Conservation (phyloP, 805 yeast species). For the Kodamaea hsintzibuensis region DNA sequence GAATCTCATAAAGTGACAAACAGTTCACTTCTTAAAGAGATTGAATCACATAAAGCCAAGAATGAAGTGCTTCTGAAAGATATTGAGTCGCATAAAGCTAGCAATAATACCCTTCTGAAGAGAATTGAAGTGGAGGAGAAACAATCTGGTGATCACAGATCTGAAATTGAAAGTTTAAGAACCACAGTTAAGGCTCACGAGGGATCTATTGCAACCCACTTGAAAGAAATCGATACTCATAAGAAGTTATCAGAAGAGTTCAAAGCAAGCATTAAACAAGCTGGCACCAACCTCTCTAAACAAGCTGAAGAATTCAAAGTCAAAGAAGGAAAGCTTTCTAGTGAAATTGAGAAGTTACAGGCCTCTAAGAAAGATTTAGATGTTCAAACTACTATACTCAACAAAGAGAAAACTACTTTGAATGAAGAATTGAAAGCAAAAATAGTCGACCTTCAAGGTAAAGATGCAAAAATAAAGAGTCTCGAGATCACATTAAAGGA, state of each 20-base stretch:
- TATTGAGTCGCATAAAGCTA: background rate
- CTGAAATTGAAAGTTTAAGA: background rate
- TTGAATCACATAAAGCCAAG: background rate
- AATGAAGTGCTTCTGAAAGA: background rate
- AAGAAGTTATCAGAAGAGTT: background rate
- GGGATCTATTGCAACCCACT: background rate
- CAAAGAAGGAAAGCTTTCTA: background rate
- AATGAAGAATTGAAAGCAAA: background rate
- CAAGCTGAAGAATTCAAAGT: background rate
- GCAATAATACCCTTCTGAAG: background rate
- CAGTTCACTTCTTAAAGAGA: background rate
- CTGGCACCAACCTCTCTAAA: background rate
- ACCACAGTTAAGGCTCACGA: background rate
- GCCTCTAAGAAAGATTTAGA: background rate
- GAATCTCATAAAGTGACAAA: background rate
- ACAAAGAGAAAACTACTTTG: background rate
- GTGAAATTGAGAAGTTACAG: background rate
- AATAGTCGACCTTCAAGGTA: background rate
- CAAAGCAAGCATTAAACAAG: background rate
- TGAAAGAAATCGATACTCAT: conserved; percentile 1
- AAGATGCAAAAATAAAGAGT: background rate
- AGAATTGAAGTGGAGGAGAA: background rate
- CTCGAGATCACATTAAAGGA: background rate
- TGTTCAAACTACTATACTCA: background rate
- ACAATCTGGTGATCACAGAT: background rate